Conservation (phyloP, 768 basidiomycete genomes). For the Mycena leptocephala region DNA sequence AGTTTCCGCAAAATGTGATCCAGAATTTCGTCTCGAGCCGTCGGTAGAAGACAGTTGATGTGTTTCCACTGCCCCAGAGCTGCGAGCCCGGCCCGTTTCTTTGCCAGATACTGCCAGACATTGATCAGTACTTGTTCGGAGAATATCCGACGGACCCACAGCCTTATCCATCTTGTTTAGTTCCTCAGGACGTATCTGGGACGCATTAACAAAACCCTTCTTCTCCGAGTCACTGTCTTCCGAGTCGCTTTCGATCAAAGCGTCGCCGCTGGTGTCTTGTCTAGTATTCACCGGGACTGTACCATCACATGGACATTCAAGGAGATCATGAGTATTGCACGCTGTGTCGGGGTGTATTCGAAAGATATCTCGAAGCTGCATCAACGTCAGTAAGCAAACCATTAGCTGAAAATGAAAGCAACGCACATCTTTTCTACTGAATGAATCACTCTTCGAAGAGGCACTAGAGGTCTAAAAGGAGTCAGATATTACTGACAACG, state of each 20-base stretch:
- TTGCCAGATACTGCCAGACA: slow-evolving; percentile 70
- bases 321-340: slow-evolving; percentile 94
- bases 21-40: slow-evolving; percentile 66
- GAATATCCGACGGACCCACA: slow-evolving; percentile 53
- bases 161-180: slow-evolving; percentile 66
- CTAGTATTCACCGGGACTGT: slow-evolving; percentile 48
- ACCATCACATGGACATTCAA: slow-evolving; percentile 82
- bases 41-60: slow-evolving; percentile 76
- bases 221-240: slow-evolving; percentile 35
- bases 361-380: slow-evolving; percentile 93
- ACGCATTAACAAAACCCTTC: slow-evolving; percentile 77
- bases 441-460: slow-evolving; percentile 86
- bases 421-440: slow-evolving; percentile 87
- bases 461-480: slow-evolving; percentile 47
- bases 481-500: background rate
- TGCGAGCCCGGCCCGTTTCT: slow-evolving; percentile 79
- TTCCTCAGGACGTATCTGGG: slow-evolving; percentile 67
- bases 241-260: slow-evolving; percentile 48
- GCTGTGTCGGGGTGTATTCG: slow-evolving; percentile 83
- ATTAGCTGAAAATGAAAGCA: background rate
- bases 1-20: slow-evolving; percentile 78
- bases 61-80: slow-evolving; percentile 90
- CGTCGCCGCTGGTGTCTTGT: slow-evolving; percentile 46
- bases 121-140: slow-evolving; percentile 21
- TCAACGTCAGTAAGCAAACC: slow-evolving; percentile 11